Conservation (phyloP, 1,284 basidiomycete species). For the Kwoniella shivajii region DNA sequence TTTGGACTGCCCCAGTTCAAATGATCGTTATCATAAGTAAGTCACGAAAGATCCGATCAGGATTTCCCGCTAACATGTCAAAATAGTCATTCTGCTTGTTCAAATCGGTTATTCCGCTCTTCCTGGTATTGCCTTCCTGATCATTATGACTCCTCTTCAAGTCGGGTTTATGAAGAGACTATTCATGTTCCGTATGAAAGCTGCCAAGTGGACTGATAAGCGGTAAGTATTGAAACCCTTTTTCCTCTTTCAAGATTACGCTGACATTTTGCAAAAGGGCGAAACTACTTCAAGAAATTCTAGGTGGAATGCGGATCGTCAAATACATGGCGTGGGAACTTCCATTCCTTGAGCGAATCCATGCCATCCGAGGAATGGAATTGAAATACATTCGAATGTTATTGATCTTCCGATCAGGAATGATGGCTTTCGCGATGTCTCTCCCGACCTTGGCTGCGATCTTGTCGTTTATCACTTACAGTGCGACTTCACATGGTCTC, state of each 20-base stretch:
- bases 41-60: background rate
- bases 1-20: constrained; percentile 68
- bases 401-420: constrained; percentile 58
- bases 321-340: constrained; percentile 66
- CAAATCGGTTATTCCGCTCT: constrained; percentile 58
- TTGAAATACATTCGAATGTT: constrained; percentile 76
- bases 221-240: constrained; percentile 10
- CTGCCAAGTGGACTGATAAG: constrained; percentile 80
- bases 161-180: constrained; percentile 72
- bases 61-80: background rate
- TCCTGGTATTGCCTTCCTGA: constrained; percentile 65
- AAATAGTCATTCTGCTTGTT: constrained; percentile 55
- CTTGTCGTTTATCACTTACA: constrained; percentile 81
- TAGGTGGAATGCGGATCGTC: constrained; percentile 84
- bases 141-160: constrained; percentile 68
- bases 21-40: constrained; percentile 36
- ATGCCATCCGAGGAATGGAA: constrained; percentile 71
- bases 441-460: constrained; percentile 81
- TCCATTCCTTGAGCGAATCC: constrained; percentile 69
- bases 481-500: constrained; percentile 67
- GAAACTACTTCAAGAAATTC: constrained; percentile 62
- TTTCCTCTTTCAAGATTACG: background rate
- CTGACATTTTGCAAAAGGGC: no score
- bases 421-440: constrained; percentile 57
- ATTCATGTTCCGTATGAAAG: constrained; percentile 70